Base-by-base conservation (phyloP, 108 stramenopile species). In the Cyclostephanos tholiformis region DNA sequence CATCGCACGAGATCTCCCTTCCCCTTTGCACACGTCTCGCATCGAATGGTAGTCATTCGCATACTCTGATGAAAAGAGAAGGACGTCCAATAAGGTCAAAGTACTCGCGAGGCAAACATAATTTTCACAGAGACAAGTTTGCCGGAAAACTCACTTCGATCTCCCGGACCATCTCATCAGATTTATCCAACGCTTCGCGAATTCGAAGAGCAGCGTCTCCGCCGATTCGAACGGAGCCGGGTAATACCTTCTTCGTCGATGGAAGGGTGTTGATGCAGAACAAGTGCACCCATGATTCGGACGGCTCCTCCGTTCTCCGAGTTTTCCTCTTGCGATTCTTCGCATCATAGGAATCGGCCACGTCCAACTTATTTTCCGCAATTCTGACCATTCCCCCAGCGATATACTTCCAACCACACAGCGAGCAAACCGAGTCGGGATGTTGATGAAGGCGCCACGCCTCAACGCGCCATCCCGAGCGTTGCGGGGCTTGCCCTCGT, bases 341-440 rank as follows among this genome's bases (percentile, higher is more conserved):
- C 39, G 23, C 57, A 14, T 72, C 56, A 25, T 10, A 39, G 38
- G 39, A 1, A 35, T 11, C 44, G 32, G 8, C 27, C 36, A 12
- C 63, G 16, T 63, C 56, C 6, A 25, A 14, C 14, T 43, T 16
- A 12, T 74, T 64, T 8, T 23, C 27, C 36, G 23, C 41, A 27
- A 79, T 56, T 50, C 52, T 43, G 17, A 72, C 36, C 78, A 79
- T 79, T 22, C 78, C 78, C 20, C 78, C 78, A 32, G 71, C 39
- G 35, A 79, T 73, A 19, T 30, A 35, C 8, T 79, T 56, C 51
- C 25, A 38, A 11, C 30, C 32, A 29, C 78, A 79, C 27, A 79
- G 17, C 25, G 63, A 44, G 46, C 78, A 79, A 0, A 64, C 43
- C n/a, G 72, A 71, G 22, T 65, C 63, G 51, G 72, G 72, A 22